Conservation (phyloP, 768 basidiomycete genomes). For the Dendrothele bispora region DNA sequence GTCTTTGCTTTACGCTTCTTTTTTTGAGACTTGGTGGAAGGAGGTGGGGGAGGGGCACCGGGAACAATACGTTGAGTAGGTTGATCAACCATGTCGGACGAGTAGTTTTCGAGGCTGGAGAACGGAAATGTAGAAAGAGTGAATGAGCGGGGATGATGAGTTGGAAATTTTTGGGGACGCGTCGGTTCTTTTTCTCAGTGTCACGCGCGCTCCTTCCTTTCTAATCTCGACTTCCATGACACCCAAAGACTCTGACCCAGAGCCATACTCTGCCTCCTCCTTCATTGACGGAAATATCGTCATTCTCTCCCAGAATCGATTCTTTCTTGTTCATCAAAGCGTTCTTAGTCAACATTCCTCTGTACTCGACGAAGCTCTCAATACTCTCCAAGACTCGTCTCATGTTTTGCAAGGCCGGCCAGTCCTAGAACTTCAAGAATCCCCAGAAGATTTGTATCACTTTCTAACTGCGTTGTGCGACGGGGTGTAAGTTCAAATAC, state of each 20-base stretch:
- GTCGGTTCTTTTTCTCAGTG: no score
- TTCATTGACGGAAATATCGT: slow-evolving; percentile 74
- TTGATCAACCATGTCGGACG: slow-evolving; percentile 22
- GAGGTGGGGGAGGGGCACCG: slow-evolving; percentile 68
- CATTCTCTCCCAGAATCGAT: slow-evolving; percentile 52
- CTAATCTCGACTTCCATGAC: no score
- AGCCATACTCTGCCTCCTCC: slow-evolving; percentile 55
- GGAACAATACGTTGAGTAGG: slow-evolving; percentile 61
- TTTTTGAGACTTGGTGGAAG: slow-evolving; percentile 62
- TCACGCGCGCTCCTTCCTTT: no score
- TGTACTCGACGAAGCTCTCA: slow-evolving; percentile 43
- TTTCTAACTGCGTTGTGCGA: slow-evolving; percentile 72
- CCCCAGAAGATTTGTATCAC: slow-evolving; percentile 53
- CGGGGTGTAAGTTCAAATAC: slow-evolving; percentile 52
- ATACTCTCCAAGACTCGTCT: slow-evolving; percentile 25
- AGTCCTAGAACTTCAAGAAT: slow-evolving; percentile 53
- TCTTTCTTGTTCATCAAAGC: slow-evolving; percentile 71
- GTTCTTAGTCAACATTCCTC: slow-evolving; percentile 64
- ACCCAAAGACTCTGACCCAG: no score
- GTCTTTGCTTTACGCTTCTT: slow-evolving; percentile 52
- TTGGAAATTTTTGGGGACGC: no score
- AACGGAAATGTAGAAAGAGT: not conserved
- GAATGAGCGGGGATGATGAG: not conserved
- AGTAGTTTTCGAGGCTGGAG: slow-evolving; percentile 33
- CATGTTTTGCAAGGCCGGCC: slow-evolving; percentile 54